Evolutionary conservation across 495 filamentous ascomycete species (phyloP).

Genomic region (Aspergillus olivimuriae): DNA sequence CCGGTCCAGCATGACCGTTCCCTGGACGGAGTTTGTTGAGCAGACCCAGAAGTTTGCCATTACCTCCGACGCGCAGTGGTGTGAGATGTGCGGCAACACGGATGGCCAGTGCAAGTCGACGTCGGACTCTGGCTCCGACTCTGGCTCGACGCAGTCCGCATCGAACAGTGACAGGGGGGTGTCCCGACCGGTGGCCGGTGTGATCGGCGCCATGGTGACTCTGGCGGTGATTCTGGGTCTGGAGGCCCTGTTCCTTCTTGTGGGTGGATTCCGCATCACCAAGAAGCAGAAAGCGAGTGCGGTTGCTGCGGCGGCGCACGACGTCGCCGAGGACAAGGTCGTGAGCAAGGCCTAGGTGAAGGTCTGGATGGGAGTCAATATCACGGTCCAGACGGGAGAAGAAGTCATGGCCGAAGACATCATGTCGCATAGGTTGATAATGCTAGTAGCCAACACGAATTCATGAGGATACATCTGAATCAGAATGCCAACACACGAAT

Average conservation of each 20-base stretch:
- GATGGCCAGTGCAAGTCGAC: constrained; percentile 29
- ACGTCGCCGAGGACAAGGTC: constrained; percentile 12
- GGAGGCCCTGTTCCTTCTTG: constrained; percentile 35
- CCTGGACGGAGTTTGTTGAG: constrained; percentile 38
- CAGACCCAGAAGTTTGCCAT: constrained; percentile 39
- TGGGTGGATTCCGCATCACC: constrained; percentile 36
- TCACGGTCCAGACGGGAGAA: too few relatives aligned
- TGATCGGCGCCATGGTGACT: constrained; percentile 59
- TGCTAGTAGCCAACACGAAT: too few relatives aligned
- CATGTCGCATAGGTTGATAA: too few relatives aligned
- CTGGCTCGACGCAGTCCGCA: constrained; percentile 9
- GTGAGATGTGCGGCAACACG: constrained; percentile 38
- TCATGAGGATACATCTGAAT: too few relatives aligned
- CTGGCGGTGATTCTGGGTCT: constrained; percentile 47
- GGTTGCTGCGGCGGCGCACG: constrained; percentile 4
- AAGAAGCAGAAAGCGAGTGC: constrained; percentile 25
- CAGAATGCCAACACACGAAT: too few relatives aligned
- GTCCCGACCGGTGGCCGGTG: constrained; percentile 42
- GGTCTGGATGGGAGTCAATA: too few relatives aligned
- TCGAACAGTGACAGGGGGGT: constrained; percentile 19
- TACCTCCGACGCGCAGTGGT: constrained; percentile 35
- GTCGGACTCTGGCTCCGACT: constrained; percentile 7
- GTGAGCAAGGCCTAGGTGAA: not conserved
- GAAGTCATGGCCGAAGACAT: not conserved
- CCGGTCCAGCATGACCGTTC: constrained; percentile 21